Evolutionary conservation across 495 filamentous ascomycete species (phyloP), one percentile per base, ranked within the genome.

Genomic region (Stereocaulon alpinum): DNA sequence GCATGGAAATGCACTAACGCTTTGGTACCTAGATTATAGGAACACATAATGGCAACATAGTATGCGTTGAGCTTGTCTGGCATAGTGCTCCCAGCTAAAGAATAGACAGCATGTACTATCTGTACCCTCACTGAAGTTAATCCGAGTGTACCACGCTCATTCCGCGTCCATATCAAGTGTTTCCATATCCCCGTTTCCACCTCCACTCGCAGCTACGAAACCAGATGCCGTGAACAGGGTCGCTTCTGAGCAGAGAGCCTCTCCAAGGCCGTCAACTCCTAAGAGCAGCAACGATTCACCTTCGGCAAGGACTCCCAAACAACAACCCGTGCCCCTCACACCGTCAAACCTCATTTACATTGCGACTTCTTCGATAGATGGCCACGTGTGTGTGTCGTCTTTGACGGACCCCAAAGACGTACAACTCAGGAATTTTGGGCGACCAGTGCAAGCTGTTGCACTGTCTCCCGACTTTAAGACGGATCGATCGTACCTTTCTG

Each of bases 11-110:
- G 55, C 34, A 56, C 62, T 69, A 51, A 71, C 54, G 55, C 5
- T 15, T 65, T 42, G 64, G 29, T 72, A 92, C 64, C 32, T 72
- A 94, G 89, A 86, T 97, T 57, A 76, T 94, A 62, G 93, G 93
- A 63, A 96, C 94, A 4, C 93, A 98, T 71, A 96, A 95, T 73
- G 93, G 93, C 63, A 95, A 93, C 66, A 89, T 97, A 65, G 91
- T 95, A 77, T 81, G 87, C 76, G 59, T n/a, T 27, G 45, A 51
- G 42, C 11, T 58, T 52, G 10, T 29, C 42, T 50, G 22, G 40
- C 29, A 58, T 48, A 18, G 43, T 40, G 56, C 15, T 14, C 14
- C 9, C n/a, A 37, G 18, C 32, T 55, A 51, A 18, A 58, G 42
- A 56, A 57, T 56, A 56, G 10, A 52, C 62, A 95, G 91, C 87